These are phyloP conservation scores for Lasiodiplodia hormozganensis DNA, from an alignment of 2,329 filamentous ascomycete genomes.

Conservation along the genomic window DNA sequence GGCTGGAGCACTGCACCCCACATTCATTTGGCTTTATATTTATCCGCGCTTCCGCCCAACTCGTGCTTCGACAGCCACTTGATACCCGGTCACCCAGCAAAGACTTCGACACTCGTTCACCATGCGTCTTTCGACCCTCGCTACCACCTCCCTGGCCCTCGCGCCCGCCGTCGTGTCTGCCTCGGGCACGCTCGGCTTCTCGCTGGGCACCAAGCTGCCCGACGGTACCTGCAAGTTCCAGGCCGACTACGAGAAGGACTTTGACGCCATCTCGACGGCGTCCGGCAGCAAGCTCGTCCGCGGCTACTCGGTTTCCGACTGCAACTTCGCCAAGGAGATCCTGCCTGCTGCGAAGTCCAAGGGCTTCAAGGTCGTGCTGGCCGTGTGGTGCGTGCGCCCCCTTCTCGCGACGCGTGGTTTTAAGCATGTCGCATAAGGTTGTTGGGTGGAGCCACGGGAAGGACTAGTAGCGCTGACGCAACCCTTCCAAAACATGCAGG, in stretches of 20 bases:
- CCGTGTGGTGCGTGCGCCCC: slow-evolving; percentile 64
- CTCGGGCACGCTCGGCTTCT: slow-evolving; percentile 67
- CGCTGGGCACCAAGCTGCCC: slow-evolving; percentile 69
- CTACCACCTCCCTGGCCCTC: slow-evolving; percentile 41
- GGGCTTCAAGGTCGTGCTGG: slow-evolving; percentile 72
- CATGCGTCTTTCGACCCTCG: slow-evolving; percentile 47
- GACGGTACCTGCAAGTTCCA: slow-evolving; percentile 67
- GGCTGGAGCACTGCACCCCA: slow-evolving; percentile 5
- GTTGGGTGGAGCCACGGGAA: not conserved
- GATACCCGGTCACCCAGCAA: slow-evolving; percentile 25
- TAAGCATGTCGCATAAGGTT: slow-evolving; percentile 20
- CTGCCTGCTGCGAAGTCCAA: slow-evolving; percentile 70
- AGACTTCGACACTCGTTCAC: slow-evolving; percentile 17
- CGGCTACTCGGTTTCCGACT: slow-evolving; percentile 72
- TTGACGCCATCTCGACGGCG: slow-evolving; percentile 63
- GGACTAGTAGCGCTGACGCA: slow-evolving; percentile 5
- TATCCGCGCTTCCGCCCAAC: not conserved
- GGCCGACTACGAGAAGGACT: slow-evolving; percentile 70
- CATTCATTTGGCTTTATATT: slow-evolving; percentile 1
- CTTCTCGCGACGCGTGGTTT: not conserved
- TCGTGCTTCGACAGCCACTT: not conserved
- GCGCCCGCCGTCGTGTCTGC: slow-evolving; percentile 59
- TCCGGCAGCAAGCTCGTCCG: slow-evolving; percentile 65
- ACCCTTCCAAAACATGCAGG: slow-evolving; percentile 45
- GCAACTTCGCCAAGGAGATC: slow-evolving; percentile 67